A percentile compares a stretch with the other conserved stretches of the same genome.
These are phyloP conservation scores for Malania oleifera DNA, from an alignment of 164 flowering plant species.

Conservation along the genomic window DNA sequence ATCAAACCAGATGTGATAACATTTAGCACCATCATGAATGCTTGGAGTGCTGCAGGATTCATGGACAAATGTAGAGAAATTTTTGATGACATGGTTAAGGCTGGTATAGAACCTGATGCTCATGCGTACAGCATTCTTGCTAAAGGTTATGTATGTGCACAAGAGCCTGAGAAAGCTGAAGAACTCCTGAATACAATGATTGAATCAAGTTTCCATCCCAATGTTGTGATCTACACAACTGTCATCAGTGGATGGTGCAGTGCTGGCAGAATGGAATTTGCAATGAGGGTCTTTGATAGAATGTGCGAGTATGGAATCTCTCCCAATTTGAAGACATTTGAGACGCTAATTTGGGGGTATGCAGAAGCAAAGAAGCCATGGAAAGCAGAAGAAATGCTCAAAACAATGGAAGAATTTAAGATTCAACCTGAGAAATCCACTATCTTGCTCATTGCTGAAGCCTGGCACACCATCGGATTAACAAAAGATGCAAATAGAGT, in stretches of 20 bases:
- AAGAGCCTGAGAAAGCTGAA: slow-evolving; percentile 78
- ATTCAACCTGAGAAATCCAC: slow-evolving; percentile 50
- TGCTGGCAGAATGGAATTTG: slow-evolving; percentile 71
- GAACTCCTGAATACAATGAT: slow-evolving; percentile 53
- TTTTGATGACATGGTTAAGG: slow-evolving; percentile 69
- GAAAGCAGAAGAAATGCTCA: slow-evolving; percentile 84
- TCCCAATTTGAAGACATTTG: slow-evolving; percentile 82
- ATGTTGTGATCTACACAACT: slow-evolving; percentile 86
- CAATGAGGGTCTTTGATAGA: slow-evolving; percentile 46
- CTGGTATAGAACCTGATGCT: slow-evolving; percentile 71
- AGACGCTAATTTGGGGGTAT: slow-evolving; percentile 92
- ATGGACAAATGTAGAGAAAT: slow-evolving; percentile 79
- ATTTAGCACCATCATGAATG: slow-evolving; percentile 93
- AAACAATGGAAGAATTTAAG: slow-evolving; percentile 48
- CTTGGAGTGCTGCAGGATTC: slow-evolving; percentile 79
- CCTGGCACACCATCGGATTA: slow-evolving; percentile 69
- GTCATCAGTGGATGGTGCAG: slow-evolving; percentile 94
- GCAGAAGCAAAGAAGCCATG: slow-evolving; percentile 82
- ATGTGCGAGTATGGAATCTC: slow-evolving; percentile 57
- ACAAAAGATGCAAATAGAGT: slow-evolving; percentile 48
- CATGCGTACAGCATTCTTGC: slow-evolving; percentile 91
- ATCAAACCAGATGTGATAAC: slow-evolving; percentile 90
- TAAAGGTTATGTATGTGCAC: slow-evolving; percentile 85
- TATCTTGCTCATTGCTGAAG: slow-evolving; percentile 56
- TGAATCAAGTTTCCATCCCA: slow-evolving; percentile 47